Base-by-base conservation (phyloP, 2,329 filamentous ascomycete genomes). In the Colletotrichum sansevieriae region DNA sequence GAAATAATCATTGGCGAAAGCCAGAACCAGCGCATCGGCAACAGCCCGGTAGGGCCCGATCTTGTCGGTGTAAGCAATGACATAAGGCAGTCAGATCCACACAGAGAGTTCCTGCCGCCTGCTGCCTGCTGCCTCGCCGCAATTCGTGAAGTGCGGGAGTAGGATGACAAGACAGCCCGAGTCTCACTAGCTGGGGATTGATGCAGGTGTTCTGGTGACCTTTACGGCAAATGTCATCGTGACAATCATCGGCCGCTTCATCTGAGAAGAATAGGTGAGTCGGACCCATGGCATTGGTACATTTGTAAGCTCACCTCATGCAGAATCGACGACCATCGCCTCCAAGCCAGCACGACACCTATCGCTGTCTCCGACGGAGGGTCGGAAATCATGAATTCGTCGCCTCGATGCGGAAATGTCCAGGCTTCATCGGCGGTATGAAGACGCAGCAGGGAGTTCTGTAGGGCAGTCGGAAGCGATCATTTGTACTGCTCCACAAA, bases 11-110 rank as follows among this genome's bases (percentile, higher is more conserved):
- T 43, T 39, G 44, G 37, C 20, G 33, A 60, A 22, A 15, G 15
- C 55, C 41, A 37, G 13, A 22, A 37, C 25, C 18, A 44, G 43
- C 11, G 65, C 15, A 41, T 47, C 37, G 37, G 60, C n/a, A 13
- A 18, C 55, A 56, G 56, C 18, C 33, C 49, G 13, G 35, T 51
- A 22, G 39, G 29, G n/a, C 13, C 33, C 37, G 46, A 29, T 33
- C 33, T 46, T 20, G n/a, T 49, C 22, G 47, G 49, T 12, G 66
- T 69, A 69, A 69, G 66, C 66, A 56, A 56, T 65, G 62, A 44
- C 47, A 51, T 41, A 39, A 46, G 55, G 37, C 44, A 12, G 49
- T 44, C 62, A 65, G 41, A 61, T 15, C 15, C 20, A 37, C 25
- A 51, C 43, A 18, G 25, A 33, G 10, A 41, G 62, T 49, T 69